phyloP scores from a whole-genome alignment of 2,329 filamentous ascomycete species.

The Dactylonectria estremocensis region DNA sequence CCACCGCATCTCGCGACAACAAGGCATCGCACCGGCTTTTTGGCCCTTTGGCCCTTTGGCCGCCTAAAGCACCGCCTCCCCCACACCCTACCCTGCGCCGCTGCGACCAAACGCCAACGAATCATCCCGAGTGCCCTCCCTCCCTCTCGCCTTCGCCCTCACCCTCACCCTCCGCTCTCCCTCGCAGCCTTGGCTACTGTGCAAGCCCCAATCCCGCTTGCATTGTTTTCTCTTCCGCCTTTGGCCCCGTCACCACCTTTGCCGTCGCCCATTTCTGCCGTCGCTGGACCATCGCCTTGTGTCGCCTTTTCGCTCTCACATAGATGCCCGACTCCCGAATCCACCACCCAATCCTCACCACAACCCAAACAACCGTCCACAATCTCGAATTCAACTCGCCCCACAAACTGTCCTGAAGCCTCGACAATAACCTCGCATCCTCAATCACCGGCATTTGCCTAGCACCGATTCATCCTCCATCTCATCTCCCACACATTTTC shows the following conservation, averaged over 20 bases:
- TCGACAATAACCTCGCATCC: constrained; percentile 7
- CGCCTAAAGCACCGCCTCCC: constrained; percentile 19
- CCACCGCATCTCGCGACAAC: not conserved
- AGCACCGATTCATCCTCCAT: constrained; percentile 3
- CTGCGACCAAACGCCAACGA: constrained; percentile 30
- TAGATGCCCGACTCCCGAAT: constrained; percentile 28
- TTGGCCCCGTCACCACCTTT: constrained; percentile 20
- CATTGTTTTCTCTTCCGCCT: not conserved
- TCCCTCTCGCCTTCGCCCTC: constrained; percentile 23
- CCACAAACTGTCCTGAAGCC: constrained; percentile 7
- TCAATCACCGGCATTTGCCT: constrained; percentile 11
- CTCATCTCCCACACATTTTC: constrained; percentile 2
- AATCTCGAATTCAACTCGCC: constrained; percentile 2
- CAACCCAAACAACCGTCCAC: constrained; percentile 12
- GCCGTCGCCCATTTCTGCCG: constrained; percentile 10
- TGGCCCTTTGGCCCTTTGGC: not conserved
- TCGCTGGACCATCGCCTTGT: constrained; percentile 9
- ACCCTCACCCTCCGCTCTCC: constrained; percentile 26
- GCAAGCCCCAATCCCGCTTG: constrained; percentile 11
- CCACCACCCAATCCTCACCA: constrained; percentile 7
- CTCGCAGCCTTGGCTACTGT: constrained; percentile 29
- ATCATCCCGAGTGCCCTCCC: constrained; percentile 32
- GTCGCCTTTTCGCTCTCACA: constrained; percentile 16
- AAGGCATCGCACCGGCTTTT: not conserved
- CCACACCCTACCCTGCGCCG: constrained; percentile 13